phyloP scores from a whole-genome alignment of 2,329 filamentous ascomycete species.

The Lachnellula cervina region DNA sequence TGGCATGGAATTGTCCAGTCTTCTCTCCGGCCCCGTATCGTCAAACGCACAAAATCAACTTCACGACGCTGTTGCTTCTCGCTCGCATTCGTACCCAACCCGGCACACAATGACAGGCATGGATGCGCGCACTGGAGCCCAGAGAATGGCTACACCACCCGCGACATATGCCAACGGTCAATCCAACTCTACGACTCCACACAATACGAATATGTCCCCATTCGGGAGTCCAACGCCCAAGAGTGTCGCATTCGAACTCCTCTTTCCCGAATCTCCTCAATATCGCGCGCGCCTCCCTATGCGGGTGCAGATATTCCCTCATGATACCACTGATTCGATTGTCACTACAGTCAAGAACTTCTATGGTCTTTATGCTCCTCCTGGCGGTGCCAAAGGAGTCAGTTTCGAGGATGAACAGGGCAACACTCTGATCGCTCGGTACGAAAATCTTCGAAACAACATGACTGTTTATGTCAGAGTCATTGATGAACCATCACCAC shows the following conservation, averaged over 20 bases:
- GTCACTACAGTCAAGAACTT: constrained; percentile 99
- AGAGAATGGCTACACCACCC: constrained; percentile 29
- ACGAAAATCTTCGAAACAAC: constrained; percentile 90
- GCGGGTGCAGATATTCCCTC: constrained; percentile 85
- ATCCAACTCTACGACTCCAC: constrained; percentile 22
- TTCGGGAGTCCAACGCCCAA: constrained; percentile 48
- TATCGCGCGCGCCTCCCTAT: constrained; percentile 74
- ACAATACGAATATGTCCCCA: constrained; percentile 28
- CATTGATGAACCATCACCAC: constrained; percentile 54
- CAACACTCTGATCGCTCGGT: constrained; percentile 88
- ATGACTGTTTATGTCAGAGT: constrained; percentile 93
- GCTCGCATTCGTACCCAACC: constrained; percentile 25
- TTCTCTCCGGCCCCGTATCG: constrained; percentile 19
- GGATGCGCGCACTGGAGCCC: constrained; percentile 20
- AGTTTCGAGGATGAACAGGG: constrained; percentile 91
- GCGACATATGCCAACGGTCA: constrained; percentile 20
- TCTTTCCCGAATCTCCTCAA: constrained; percentile 63
- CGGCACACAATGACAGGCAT: constrained; percentile 26
- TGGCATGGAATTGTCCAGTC: constrained; percentile 22
- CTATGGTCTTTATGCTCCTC: constrained; percentile 85
- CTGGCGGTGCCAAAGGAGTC: constrained; percentile 67
- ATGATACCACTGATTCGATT: constrained; percentile 96
- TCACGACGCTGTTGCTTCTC: constrained; percentile 18
- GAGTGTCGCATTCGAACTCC: constrained; percentile 74
- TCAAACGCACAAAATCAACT: constrained; percentile 26